Evolutionary conservation across 164 flowering plant species (phyloP), one percentile per base, ranked within the genome.

Genomic region (Tetracentron sinense): DNA sequence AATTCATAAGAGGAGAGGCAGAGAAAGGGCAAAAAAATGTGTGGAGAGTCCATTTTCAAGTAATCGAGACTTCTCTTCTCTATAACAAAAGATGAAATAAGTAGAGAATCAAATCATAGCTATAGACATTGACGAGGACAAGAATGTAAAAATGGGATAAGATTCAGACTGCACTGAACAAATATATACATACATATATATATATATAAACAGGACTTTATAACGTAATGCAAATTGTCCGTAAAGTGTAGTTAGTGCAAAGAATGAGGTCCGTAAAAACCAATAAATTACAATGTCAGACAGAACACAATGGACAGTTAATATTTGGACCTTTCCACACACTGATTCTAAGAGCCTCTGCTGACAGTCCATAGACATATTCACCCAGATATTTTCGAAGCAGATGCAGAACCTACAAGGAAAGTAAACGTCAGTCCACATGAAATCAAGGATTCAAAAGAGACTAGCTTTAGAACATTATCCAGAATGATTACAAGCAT

Each of bases 301-400:
- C 53, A 27, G 30, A 28, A 0, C 10, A 3, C 1, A 44, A 27
- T 3, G 17, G 25, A 27, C 11, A 48, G 23, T 47, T 27, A 6
- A 51, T 14, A 27, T 1, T 69, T 69, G 50, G 48, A 91, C 99
- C 99, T 81, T 91, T 88, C 99, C 97, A 94, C 35, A 91, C 99
- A 67, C 97, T 89, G 53, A 94, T 88, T 67, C 94, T 82, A 63
- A 94, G 71, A 70, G 97, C 96, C 81, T 94, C 99, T 3, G 78
- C 68, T 8, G 99, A 94, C 27, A 94, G 87, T 21, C 99, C 99
- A 72, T 89, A 88, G 46, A 94, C 97, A 80, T 94, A 94, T 74
- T 94, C 97, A 27, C 99, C 99, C 76, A 91, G 75, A 75, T 94
- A 94, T 66, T 82, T 86, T 42, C 90, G 87, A 74, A 94, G 99